Percentiles rank a stretch among this genome's conserved stretches.
Evolutionary conservation across 805 yeast genomes (phyloP).

Genomic region (Brettanomyces naardenensis): DNA sequence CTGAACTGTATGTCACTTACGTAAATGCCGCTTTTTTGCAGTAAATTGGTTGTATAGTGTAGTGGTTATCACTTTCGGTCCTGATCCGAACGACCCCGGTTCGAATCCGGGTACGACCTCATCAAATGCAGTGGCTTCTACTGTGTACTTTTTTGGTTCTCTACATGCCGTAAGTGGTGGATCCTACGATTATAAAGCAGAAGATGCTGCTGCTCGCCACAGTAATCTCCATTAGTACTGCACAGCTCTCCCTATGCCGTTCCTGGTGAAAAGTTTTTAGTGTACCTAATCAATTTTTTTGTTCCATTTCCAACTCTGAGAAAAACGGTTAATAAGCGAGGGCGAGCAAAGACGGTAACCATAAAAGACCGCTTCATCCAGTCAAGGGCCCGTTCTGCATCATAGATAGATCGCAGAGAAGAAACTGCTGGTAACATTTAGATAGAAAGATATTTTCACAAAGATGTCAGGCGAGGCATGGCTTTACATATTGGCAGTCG

Average conservation of each 20-base stretch:
- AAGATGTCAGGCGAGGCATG: slow-evolving; percentile 29
- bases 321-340: too few species aligned
- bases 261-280: background rate
- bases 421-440: too few species aligned
- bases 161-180: background rate
- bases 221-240: background rate
- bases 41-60: slow-evolving; percentile 61
- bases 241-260: background rate
- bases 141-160: too few species aligned
- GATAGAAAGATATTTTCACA: background rate
- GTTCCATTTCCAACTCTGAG: too few species aligned
- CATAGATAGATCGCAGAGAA: background rate
- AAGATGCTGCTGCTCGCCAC: background rate
- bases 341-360: too few species aligned
- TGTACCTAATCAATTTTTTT: too few species aligned
- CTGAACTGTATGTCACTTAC: too few species aligned
- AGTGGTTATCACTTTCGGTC: slow-evolving; percentile 78
- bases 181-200: background rate
- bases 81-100: slow-evolving; percentile 79
- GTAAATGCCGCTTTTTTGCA: too few species aligned
- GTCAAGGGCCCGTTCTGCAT: too few species aligned
- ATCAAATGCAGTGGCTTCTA: slow-evolving; percentile 12
- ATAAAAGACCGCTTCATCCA: too few species aligned
- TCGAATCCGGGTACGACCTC: slow-evolving; percentile 81
- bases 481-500: slow-evolving; percentile 68